A percentile compares a stretch with the other conserved stretches of the same genome.
Conservation (phyloP, 2,329 filamentous ascomycete species). For the Chrysoporthe cubensis region DNA sequence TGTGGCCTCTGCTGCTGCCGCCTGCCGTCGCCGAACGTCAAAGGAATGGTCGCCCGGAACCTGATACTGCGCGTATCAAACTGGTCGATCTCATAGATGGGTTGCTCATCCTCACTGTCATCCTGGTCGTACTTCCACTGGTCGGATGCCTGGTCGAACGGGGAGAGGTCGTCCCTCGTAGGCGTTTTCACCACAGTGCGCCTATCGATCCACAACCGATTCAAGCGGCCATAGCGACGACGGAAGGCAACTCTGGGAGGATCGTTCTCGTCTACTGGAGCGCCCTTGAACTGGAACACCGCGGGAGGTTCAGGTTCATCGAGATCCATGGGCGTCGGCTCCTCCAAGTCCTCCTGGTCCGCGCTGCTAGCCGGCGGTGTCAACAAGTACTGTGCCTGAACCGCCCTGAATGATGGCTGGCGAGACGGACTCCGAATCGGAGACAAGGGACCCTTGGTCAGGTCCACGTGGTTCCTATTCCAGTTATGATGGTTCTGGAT, state of each 20-base stretch:
- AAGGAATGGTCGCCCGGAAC: constrained; percentile 63
- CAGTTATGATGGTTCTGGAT: constrained; percentile 87
- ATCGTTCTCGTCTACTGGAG: constrained; percentile 44
- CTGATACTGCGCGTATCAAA: constrained; percentile 63
- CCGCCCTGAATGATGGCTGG: constrained; percentile 69
- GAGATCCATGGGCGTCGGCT: constrained; percentile 53
- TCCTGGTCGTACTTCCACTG: constrained; percentile 88
- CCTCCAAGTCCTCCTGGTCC: constrained; percentile 51
- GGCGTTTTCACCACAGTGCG: constrained; percentile 64
- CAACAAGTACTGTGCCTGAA: constrained; percentile 72
- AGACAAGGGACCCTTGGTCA: constrained; percentile 83
- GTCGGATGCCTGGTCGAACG: constrained; percentile 54
- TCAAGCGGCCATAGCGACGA: constrained; percentile 81
- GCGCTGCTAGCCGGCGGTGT: constrained; percentile 62
- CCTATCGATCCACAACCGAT: constrained; percentile 86
- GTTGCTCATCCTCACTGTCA: constrained; percentile 78
- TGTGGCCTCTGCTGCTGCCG: constrained; percentile 44
- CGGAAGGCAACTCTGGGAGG: constrained; percentile 69
- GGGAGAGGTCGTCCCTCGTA: constrained; percentile 43
- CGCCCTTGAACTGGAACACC: constrained; percentile 52
- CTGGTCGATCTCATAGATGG: constrained; percentile 76
- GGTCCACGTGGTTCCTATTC: constrained; percentile 88
- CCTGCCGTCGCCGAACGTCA: constrained; percentile 39
- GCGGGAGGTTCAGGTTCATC: constrained; percentile 48
- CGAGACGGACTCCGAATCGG: constrained; percentile 70